A percentile compares a stretch with the other conserved stretches of the same genome.
Evolutionary conservation across 1,139 yeast species (phyloP).

Genomic region (Torulaspora pretoriensis): DNA sequence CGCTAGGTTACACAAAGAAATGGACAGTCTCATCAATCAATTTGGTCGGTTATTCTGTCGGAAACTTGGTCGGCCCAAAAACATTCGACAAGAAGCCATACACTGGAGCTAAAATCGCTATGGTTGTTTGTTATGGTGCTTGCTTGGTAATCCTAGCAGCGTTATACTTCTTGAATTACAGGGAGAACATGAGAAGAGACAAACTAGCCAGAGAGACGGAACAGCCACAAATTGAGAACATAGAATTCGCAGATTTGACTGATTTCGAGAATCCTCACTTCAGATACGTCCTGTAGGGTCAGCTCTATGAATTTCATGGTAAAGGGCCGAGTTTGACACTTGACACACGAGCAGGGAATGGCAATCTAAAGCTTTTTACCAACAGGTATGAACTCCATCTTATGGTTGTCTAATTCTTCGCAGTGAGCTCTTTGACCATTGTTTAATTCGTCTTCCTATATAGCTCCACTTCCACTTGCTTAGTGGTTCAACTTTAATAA

Average conservation of each 20-base stretch:
- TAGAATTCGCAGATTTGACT: conserved; percentile 48
- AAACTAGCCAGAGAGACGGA: conserved; percentile 21
- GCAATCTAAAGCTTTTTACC: too few relatives aligned
- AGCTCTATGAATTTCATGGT: too few relatives aligned
- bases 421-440: too few relatives aligned
- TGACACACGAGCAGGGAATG: too few relatives aligned
- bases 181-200: conserved; percentile 32
- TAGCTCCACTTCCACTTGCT: too few relatives aligned
- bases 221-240: conserved; percentile 34
- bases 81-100: conserved; percentile 51
- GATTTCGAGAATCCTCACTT: conserved; percentile 48
- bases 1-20: conserved; percentile 37
- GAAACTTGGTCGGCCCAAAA: conserved; percentile 65
- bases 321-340: too few relatives aligned
- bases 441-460: too few relatives aligned
- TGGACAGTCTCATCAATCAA: conserved; percentile 32
- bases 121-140: conserved; percentile 36
- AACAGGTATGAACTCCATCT: too few relatives aligned
- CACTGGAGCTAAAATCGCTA: conserved; percentile 41
- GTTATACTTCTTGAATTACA: conserved; percentile 20
- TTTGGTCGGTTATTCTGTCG: conserved; percentile 37
- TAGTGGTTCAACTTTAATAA: too few relatives aligned
- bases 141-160: conserved; percentile 30
- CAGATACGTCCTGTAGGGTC: conserved; percentile 34
- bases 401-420: too few relatives aligned